A percentile compares a stretch with the other conserved stretches of the same genome.
Conservation (phyloP, 2,329 filamentous ascomycete species). For the Lithohypha guttulata region DNA sequence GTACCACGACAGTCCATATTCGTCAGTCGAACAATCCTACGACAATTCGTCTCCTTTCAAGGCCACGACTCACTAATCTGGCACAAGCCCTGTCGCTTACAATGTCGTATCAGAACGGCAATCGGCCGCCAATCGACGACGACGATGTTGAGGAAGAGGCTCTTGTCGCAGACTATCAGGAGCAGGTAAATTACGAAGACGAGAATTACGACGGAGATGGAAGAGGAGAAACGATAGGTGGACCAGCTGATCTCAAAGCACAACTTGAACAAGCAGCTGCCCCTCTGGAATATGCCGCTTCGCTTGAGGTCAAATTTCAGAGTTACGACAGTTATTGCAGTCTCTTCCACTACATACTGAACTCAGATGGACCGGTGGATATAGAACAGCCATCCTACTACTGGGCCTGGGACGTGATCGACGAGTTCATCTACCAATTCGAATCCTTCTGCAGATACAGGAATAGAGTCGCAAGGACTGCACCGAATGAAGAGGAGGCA, state of each 20-base stretch:
- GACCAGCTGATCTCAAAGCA: conserved; percentile 80
- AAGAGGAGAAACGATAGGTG: conserved; percentile 57
- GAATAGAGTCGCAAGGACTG: conserved; percentile 71
- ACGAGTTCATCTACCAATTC: conserved; percentile 99
- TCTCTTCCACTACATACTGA: conserved; percentile 97
- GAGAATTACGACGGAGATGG: conserved; percentile 66
- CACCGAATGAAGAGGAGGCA: conserved; percentile 83
- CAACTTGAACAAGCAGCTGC: conserved; percentile 85
- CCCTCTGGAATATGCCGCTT: conserved; percentile 89
- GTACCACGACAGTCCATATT: too few species aligned
- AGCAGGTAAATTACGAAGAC: conserved; percentile 91
- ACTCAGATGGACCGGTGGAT: conserved; percentile 97
- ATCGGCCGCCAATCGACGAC: conserved; percentile 45
- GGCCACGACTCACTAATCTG: too few species aligned
- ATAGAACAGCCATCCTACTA: conserved; percentile 94
- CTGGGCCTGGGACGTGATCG: conserved; percentile 99
- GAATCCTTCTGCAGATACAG: conserved; percentile 98
- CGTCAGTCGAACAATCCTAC: too few species aligned
- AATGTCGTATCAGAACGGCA: conserved; percentile 38
- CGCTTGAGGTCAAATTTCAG: conserved; percentile 91
- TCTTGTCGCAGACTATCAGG: conserved; percentile 87
- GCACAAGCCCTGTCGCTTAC: too few species aligned
- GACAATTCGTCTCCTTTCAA: too few species aligned
- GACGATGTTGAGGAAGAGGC: conserved; percentile 93
- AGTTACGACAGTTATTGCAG: conserved; percentile 99